A percentile compares a stretch with the other conserved stretches of the same genome.
Evolutionary conservation across 1,139 yeast species (phyloP).

Genomic region (Candida mesenterica): DNA sequence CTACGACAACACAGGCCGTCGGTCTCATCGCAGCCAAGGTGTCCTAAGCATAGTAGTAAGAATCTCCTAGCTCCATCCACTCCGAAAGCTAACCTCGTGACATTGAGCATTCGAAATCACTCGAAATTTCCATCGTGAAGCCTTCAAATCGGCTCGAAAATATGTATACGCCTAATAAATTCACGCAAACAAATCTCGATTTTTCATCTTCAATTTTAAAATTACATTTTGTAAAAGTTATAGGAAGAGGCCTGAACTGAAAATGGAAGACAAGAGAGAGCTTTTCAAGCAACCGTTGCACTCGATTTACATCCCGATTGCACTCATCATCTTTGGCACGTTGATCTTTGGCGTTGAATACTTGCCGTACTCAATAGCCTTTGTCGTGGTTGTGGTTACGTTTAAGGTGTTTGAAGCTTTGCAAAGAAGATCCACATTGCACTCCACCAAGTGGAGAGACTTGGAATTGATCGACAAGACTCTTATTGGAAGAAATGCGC

Average conservation of each 20-base stretch:
- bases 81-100: too few relatives aligned
- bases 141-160: too few relatives aligned
- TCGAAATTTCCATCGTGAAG: too few relatives aligned
- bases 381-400: conserved; percentile 46
- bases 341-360: conserved; percentile 51
- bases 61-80: too few relatives aligned
- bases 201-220: too few relatives aligned
- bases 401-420: conserved; percentile 50
- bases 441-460: conserved; percentile 54
- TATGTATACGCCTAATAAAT: too few relatives aligned
- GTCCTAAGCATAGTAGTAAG: too few relatives aligned
- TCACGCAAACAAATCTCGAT: not conserved
- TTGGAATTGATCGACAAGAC: conserved; percentile 73
- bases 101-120: too few relatives aligned
- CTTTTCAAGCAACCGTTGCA: conserved; percentile 64
- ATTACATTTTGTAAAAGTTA: too few relatives aligned
- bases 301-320: conserved; percentile 68
- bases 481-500: conserved; percentile 62
- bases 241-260: too few relatives aligned
- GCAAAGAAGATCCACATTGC: conserved; percentile 46
- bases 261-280: conserved; percentile 46
- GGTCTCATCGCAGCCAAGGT: too few relatives aligned
- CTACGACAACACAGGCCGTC: too few relatives aligned
- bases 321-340: conserved; percentile 61
- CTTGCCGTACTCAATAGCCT: conserved; percentile 48